Evolutionary conservation across 1,284 basidiomycete species (phyloP), one percentile per base, ranked within the genome.

Genomic region (Cryptococcus maquisensis): DNA sequence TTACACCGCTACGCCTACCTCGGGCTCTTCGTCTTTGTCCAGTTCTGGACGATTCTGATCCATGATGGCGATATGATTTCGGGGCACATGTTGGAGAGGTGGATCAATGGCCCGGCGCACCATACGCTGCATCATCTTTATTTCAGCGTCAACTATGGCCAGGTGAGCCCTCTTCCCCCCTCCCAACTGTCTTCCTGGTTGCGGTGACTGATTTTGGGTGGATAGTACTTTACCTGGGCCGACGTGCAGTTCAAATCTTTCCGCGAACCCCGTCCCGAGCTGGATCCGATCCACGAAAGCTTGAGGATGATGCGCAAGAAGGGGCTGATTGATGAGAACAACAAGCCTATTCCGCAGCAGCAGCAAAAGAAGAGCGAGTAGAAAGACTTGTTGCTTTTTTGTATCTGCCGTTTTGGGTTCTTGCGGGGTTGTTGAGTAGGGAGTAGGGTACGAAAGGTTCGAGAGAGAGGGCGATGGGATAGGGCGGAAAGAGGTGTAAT

Each of bases 61-160:
- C 95, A 98, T 75, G 95, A 99, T 76, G 94, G 90, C n/a, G 96
- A 98, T 79, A 98, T 99, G 93, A 86, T 98, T 72, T 90, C 89
- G 45, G 93, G 88, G n/a, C 87, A 91, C 71, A 80, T 86, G 7
- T 81, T 96, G 2, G 95, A 98, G 76, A 85, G 82, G 51, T 68
- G 77, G 73, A 95, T 99, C 79, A 98, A 99, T 77, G 92, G 93
- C 13, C 96, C 95, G 3, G 91, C 95, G 4, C 95, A 99, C 70
- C 95, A 98, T 76, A 98, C 94, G 0, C 80, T 98, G 43, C 94
- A 98, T 73, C 95, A 97, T 71, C 77, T 97, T 38, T 93, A 94
- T 79, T 97, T 96, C 77, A 96, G 88, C 24, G 88, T 90, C 69
- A 97, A 97, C 81, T 97, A 95, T 74, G 94, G 93, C 18, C 87